These are phyloP conservation scores for Lipomyces orientalis DNA, from an alignment of 805 yeast genomes.

Conservation along the genomic window DNA sequence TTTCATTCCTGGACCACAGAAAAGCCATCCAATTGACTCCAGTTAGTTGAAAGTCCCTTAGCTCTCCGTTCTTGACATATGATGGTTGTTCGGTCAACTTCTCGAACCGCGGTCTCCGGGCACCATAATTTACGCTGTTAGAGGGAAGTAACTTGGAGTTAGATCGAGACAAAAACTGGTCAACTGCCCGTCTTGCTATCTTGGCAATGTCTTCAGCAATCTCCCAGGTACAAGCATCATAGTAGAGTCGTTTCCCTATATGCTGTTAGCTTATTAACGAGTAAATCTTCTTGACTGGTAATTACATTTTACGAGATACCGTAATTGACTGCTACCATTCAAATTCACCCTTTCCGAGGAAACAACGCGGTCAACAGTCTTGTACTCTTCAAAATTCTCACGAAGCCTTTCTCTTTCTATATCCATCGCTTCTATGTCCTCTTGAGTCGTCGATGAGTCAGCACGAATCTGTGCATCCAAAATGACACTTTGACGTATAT, in stretches of 20 bases:
- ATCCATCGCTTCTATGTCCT: constrained; percentile 92
- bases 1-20: constrained; percentile 95
- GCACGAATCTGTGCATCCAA: constrained; percentile 75
- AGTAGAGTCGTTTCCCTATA: constrained; percentile 76
- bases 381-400: constrained; percentile 83
- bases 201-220: constrained; percentile 84
- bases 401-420: constrained; percentile 83
- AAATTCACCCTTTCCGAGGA: constrained; percentile 69
- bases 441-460: constrained; percentile 84
- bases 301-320: constrained; percentile 84
- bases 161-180: constrained; percentile 77
- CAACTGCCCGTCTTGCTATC: constrained; percentile 81
- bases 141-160: constrained; percentile 86
- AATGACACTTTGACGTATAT: constrained; percentile 76
- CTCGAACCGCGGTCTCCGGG: constrained; percentile 82
- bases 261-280: background rate
- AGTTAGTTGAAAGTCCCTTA: constrained; percentile 96
- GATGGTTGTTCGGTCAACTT: constrained; percentile 85
- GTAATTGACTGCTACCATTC: constrained; percentile 52
- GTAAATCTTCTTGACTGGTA: background rate
- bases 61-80: constrained; percentile 86
- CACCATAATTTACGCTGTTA: constrained; percentile 75
- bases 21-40: constrained; percentile 99
- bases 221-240: constrained; percentile 98
- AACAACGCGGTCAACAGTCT: constrained; percentile 86